Base-by-base conservation (phyloP, 148 eudicot species). In the Camellia granthamiana region DNA sequence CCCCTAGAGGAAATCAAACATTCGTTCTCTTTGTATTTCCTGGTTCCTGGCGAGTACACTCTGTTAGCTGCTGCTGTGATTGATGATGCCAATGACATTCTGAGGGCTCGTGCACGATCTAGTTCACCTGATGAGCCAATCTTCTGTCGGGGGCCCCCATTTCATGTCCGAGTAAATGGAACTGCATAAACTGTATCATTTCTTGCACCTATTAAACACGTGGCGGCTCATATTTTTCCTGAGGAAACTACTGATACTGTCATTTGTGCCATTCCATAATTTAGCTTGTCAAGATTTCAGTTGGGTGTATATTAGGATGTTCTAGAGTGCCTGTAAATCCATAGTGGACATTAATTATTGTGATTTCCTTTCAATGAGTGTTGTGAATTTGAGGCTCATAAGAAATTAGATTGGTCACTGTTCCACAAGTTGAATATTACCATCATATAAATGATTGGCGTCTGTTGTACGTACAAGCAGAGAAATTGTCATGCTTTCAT, bases 1-100 rank as follows among this genome's bases (percentile, higher is more conserved):
- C 99, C 97, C 0, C 94, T 96, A 52, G 78, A 89, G 86, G 98
- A 96, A 84, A 86, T 89, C 52, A 94, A 85, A 89, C 99, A 96
- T 84, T 80, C 81, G 3, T 96, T 91, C 81, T 89, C 97, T 65
- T 84, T 96, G 70, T 96, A 94, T 84, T 96, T 94, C 86, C 86
- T 91, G 66, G 93, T 96, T 55, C 99, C 98, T 5, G 98, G 99
- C 11, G 98, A 96, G 84, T 96, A 96, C 91, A 91, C 98, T 7
- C 86, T 96, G 78, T 88, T 92, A 73, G 98, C 99, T 75, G 97
- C 95, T 75, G 93, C 99, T 30, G 84, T 91, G 74, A 96, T 96
- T 78, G 87, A 92, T 74, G 98, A 90, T 85, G 93, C 99, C 80
- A 96, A 92, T 66, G 99, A 94, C 55, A 89, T 96, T 84, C 92